Evolutionary conservation across 2,329 filamentous ascomycete species (phyloP).

Genomic region (Penicillium sp.): DNA sequence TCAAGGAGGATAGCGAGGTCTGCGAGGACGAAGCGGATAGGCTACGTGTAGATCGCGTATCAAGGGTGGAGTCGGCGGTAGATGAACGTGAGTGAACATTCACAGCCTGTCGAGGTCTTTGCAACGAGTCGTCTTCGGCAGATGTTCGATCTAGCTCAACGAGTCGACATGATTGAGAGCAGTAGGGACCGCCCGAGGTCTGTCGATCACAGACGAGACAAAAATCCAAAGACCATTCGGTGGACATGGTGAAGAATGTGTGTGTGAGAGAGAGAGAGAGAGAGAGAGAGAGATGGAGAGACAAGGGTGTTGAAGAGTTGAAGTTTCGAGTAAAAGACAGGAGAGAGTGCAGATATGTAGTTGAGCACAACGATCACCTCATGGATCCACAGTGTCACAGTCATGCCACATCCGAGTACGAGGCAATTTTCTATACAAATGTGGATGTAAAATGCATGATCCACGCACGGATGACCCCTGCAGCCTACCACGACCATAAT

Average conservation of each 20-base stretch:
- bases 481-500: background rate
- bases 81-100: conserved; percentile 14
- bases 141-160: conserved; percentile 76
- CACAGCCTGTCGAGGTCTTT: conserved; percentile 9
- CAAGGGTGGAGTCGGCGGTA: conserved; percentile 15
- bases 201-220: conserved; percentile 92
- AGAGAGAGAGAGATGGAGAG: background rate
- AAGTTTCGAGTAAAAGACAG: background rate
- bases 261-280: background rate
- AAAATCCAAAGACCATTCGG: conserved; percentile 78
- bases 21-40: conserved; percentile 67
- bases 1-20: conserved; percentile 75
- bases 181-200: conserved; percentile 76
- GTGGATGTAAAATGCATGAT: background rate
- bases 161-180: conserved; percentile 84
- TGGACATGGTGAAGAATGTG: conserved; percentile 27
- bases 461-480: conserved; percentile 5
- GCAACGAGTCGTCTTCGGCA: conserved; percentile 39
- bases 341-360: background rate
- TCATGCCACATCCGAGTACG: conserved; percentile 13
- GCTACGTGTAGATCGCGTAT: conserved; percentile 20
- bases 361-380: conserved; percentile 11
- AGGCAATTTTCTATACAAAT: conserved; percentile 4
- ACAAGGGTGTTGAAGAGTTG: background rate
- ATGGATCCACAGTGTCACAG: conserved; percentile 8